These are phyloP conservation scores for Mycena kentingensis DNA, from an alignment of 768 basidiomycete genomes.

Conservation along the genomic window DNA sequence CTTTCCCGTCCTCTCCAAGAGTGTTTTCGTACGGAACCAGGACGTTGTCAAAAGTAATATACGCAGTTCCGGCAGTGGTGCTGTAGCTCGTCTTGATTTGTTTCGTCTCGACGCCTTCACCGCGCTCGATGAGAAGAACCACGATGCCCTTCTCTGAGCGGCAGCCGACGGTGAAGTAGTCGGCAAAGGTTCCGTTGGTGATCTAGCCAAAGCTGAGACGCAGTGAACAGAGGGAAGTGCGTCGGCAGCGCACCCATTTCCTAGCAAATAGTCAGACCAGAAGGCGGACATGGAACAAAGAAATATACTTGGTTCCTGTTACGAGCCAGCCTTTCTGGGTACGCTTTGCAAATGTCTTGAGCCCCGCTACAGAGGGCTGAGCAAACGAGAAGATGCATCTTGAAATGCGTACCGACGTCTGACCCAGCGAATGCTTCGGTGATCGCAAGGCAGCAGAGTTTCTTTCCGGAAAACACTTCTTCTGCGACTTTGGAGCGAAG, in stretches of 20 bases:
- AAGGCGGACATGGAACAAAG: too few relatives aligned
- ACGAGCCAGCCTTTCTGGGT: slow-evolving; percentile 80
- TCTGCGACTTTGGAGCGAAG: slow-evolving; percentile 62
- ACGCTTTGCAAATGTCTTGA: slow-evolving; percentile 70
- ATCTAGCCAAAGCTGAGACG: too few relatives aligned
- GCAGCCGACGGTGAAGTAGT: slow-evolving; percentile 69
- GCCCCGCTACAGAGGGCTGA: slow-evolving; percentile 40
- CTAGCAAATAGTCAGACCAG: slow-evolving; percentile 15
- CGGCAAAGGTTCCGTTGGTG: slow-evolving; percentile 63
- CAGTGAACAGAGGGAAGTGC: too few relatives aligned
- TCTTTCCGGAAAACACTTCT: slow-evolving; percentile 60
- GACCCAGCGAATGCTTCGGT: slow-evolving; percentile 85
- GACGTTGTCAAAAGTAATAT: slow-evolving; percentile 81
- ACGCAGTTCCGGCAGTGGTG: slow-evolving; percentile 81
- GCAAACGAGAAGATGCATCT: background rate
- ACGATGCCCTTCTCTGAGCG: slow-evolving; percentile 49
- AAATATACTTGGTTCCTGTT: slow-evolving; percentile 66
- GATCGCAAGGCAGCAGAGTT: slow-evolving; percentile 77
- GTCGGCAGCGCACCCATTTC: too few relatives aligned
- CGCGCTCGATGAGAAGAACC: slow-evolving; percentile 34
- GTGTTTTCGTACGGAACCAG: slow-evolving; percentile 87
- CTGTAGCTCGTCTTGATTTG: slow-evolving; percentile 89
- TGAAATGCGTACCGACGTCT: slow-evolving; percentile 45
- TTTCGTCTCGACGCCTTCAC: slow-evolving; percentile 68
- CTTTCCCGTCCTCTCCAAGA: slow-evolving; percentile 49